Conservation (phyloP, 2,329 filamentous ascomycete species). For the Monilinia aucupariae region DNA sequence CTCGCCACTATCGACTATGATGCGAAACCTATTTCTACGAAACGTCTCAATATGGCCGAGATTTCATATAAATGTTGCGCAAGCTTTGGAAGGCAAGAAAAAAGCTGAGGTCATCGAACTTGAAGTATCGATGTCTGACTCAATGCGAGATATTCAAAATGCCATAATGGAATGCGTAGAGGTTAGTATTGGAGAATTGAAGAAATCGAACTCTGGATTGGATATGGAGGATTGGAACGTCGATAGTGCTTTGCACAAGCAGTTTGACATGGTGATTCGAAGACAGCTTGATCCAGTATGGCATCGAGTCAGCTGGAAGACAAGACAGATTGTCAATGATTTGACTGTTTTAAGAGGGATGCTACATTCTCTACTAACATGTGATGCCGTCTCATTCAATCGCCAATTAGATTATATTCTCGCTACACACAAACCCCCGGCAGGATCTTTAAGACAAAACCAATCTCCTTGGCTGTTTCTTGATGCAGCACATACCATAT, state of each 20-base stretch:
- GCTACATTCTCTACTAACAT: conserved; percentile 73
- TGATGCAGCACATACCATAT: conserved; percentile 90
- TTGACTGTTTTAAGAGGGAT: conserved; percentile 76
- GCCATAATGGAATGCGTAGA: conserved; percentile 95
- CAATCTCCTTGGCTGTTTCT: conserved; percentile 96
- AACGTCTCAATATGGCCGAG: conserved; percentile 89
- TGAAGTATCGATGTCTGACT: conserved; percentile 91
- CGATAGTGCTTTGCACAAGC: conserved; percentile 85
- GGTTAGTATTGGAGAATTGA: conserved; percentile 86
- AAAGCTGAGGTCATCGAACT: conserved; percentile 97
- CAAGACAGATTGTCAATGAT: conserved; percentile 88
- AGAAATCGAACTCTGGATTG: conserved; percentile 81
- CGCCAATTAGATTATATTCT: conserved; percentile 92
- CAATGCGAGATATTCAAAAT: conserved; percentile 89
- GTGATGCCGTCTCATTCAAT: conserved; percentile 86
- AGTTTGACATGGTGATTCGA: conserved; percentile 83
- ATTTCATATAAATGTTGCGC: conserved; percentile 85
- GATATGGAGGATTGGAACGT: conserved; percentile 98
- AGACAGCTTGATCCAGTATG: conserved; percentile 92
- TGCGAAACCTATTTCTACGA: conserved; percentile 85
- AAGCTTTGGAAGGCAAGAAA: conserved; percentile 81
- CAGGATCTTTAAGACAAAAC: conserved; percentile 79
- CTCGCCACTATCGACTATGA: conserved; percentile 79
- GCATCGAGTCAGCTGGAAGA: conserved; percentile 94
- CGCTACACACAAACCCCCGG: conserved; percentile 80